Percentiles rank a stretch among this genome's conserved stretches.
These are phyloP conservation scores for Aureobasidium sp. DNA, from an alignment of 2,329 filamentous ascomycete species.

Conservation along the genomic window DNA sequence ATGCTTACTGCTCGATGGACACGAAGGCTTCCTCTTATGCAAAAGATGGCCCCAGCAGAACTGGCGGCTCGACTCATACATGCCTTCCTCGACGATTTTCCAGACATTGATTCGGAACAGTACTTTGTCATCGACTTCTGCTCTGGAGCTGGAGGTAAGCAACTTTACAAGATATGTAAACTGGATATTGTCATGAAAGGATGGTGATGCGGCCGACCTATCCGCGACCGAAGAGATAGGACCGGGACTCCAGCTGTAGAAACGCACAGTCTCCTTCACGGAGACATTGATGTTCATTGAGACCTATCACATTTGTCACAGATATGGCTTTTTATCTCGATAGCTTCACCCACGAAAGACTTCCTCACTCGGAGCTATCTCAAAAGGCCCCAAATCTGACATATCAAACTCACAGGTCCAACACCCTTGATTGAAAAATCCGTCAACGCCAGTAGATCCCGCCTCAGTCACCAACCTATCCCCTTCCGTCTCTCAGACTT, in stretches of 20 bases:
- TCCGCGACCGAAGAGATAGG: background rate
- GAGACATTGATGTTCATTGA: background rate
- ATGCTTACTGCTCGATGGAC: conserved; percentile 72
- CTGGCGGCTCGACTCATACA: conserved; percentile 66
- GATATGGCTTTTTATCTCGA: background rate
- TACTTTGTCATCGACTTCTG: conserved; percentile 81
- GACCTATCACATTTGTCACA: background rate
- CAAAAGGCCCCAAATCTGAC: background rate
- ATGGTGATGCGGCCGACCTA: background rate
- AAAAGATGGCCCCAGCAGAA: conserved; percentile 64
- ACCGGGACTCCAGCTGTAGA: background rate
- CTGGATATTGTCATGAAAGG: background rate
- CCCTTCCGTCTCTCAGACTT: conserved; percentile 46
- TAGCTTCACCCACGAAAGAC: background rate
- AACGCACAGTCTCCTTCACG: background rate
- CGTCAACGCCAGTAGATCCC: conserved; percentile 33
- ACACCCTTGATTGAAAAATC: conserved; percentile 39
- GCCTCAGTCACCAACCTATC: conserved; percentile 30
- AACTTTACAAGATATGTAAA: too few species aligned
- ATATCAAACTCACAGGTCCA: conserved; percentile 27
- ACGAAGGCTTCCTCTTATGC: conserved; percentile 63
- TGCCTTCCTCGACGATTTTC: conserved; percentile 32
- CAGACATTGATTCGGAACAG: conserved; percentile 53
- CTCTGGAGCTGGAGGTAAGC: conserved; percentile 71
- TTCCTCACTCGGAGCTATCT: background rate